Evolutionary conservation across 2,329 filamentous ascomycete species (phyloP), one percentile per base, ranked within the genome.

Genomic region (Cladosporium phlei): DNA sequence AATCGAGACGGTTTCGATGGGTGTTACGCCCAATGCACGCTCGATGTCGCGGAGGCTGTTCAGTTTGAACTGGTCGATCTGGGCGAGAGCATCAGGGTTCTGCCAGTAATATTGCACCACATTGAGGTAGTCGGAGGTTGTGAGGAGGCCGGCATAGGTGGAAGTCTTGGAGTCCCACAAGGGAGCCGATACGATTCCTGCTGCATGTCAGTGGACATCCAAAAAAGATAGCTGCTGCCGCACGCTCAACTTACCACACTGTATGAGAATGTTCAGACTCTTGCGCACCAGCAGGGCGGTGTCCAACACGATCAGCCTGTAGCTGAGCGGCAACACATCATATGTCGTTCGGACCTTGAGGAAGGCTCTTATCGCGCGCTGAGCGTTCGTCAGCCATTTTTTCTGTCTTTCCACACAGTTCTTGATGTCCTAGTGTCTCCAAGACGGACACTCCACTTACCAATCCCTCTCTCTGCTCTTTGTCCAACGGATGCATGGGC

Each of bases 51-150:
- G 80, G 49, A 98, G 78, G 63, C 88, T 95, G 70, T 87, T 91
- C 52, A 98, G 72, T 37, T 88, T 84, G 66, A 98, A 96, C 66
- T 95, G 87, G 56, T 97, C 93, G 59, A 98, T 86, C 63, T 91
- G 83, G 55, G 83, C 82, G 51, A 97, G 79, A 49, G 90, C 86
- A 56, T 95, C 88, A 2, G 91, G 93, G 59, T 93, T 94, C 68
- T 97, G 90, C 76, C 89, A 96, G 74, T 98, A 97, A 70, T 98
- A 98, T 66, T 97, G 91, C 30, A 98, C 95, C 48, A 98, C 85
- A 63, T 98, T 98, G 71, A 98, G 94, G 67, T 93, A 98, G 70
- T 98, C 93, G 51, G 89, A 95, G 53, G 89, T 93, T 21, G 93
- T 98, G 55, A 98, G 77, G 38, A 98, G 79, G 29, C 93, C 93